Percentiles rank a stretch among this genome's conserved stretches.
Evolutionary conservation across 2,329 filamentous ascomycete species (phyloP).

Genomic region (Fusarium sp.): DNA sequence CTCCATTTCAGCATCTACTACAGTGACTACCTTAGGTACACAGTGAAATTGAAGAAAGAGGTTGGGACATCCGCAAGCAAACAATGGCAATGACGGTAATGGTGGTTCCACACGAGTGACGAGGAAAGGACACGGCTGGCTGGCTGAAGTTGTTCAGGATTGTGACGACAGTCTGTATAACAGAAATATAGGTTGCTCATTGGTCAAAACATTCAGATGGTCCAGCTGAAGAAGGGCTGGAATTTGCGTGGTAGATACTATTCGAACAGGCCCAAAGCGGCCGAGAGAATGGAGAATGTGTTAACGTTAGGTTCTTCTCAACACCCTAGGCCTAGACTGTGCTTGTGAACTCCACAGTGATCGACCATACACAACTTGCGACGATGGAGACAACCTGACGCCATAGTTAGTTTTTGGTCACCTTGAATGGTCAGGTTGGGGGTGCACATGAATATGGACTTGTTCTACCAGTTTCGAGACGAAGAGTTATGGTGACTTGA

Average conservation of each 20-base stretch:
- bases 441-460: neutral
- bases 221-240: constrained; percentile 4
- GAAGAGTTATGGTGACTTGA: neutral
- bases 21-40: too few species aligned
- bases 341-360: constrained; percentile 1
- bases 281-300: neutral
- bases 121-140: neutral
- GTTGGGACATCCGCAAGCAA: neutral
- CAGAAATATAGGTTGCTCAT: neutral
- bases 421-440: neutral
- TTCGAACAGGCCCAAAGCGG: neutral
- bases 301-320: neutral
- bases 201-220: neutral
- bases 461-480: neutral
- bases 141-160: constrained; percentile 18
- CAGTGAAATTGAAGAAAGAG: neutral
- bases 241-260: constrained; percentile 16
- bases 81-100: constrained; percentile 8
- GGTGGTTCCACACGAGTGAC: neutral
- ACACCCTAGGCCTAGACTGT: constrained; percentile 10
- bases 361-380: neutral
- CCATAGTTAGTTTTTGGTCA: constrained; percentile 3
- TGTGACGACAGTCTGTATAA: neutral
- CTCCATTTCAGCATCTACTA: neutral
- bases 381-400: constrained; percentile 13